Conservation (phyloP, 2,329 filamentous ascomycete species). For the Mycosphaerella sp. region DNA sequence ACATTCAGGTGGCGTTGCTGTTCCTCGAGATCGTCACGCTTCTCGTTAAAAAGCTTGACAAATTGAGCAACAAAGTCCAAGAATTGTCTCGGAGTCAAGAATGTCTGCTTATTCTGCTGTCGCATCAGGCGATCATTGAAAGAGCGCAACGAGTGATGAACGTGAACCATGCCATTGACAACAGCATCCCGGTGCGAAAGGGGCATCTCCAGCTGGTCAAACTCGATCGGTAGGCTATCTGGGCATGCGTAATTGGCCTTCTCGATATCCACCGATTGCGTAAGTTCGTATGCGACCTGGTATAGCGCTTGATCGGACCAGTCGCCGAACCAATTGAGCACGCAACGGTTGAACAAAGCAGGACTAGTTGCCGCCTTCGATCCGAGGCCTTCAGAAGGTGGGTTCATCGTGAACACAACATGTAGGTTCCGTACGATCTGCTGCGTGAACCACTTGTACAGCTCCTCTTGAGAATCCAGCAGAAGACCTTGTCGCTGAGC, state of each 20-base stretch:
- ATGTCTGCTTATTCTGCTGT: slow-evolving; percentile 88
- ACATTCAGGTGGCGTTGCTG: slow-evolving; percentile 98
- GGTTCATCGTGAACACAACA: slow-evolving; percentile 99
- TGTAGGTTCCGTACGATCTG: slow-evolving; percentile 99
- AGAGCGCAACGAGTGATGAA: slow-evolving; percentile 86
- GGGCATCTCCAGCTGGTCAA: slow-evolving; percentile 74
- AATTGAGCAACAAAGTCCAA: slow-evolving; percentile 98
- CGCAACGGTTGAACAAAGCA: slow-evolving; percentile 97
- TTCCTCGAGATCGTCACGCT: slow-evolving; percentile 96
- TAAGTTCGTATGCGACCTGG: slow-evolving; percentile 94
- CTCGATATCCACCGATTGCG: slow-evolving; percentile 92
- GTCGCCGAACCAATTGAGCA: slow-evolving; percentile 99
- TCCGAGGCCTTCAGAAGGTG: slow-evolving; percentile 86
- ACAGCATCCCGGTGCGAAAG: slow-evolving; percentile 86
- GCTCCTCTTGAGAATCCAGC: slow-evolving; percentile 93
- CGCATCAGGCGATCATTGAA: slow-evolving; percentile 85
- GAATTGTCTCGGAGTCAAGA: slow-evolving; percentile 93
- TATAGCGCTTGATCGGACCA: slow-evolving; percentile 99
- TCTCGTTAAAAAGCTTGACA: slow-evolving; percentile 94
- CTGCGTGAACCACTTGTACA: slow-evolving; percentile 99
- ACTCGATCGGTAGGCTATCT: slow-evolving; percentile 88
- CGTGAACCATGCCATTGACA: slow-evolving; percentile 97
- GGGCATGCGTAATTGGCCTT: slow-evolving; percentile 77
- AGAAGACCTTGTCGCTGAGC: slow-evolving; percentile 92
- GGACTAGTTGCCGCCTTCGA: slow-evolving; percentile 97